Base-by-base conservation (phyloP, 176 grass and related monocot species). In the Zoysia japonica region DNA sequence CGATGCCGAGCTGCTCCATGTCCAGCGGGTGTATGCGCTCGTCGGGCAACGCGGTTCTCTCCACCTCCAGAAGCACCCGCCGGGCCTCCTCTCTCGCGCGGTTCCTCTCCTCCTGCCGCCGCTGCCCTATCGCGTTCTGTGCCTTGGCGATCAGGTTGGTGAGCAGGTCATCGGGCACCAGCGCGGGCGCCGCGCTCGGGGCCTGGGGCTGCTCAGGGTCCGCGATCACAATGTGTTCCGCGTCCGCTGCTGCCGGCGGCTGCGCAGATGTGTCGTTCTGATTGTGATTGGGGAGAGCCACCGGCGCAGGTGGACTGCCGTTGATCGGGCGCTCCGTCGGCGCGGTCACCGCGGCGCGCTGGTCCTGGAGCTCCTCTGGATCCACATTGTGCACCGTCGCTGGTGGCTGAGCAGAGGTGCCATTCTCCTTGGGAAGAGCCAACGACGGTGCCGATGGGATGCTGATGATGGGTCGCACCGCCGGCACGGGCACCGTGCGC, bases 1-100 rank as follows among this genome's bases (percentile, higher is more conserved):
- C 1, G 74, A 88, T 20, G 7, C 86, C 86, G 9, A 88, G 81
- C 70, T 9, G 4, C 76, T 55, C 44, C 86, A 88, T 74, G 47
- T 84, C 70, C 70, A 3, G 16, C 1, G 81, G 81, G 70, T 75
- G 81, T 46, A 88, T 45, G 46, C 53, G 64, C 40, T 84, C 28
- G 55, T 67, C 45, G 7, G 54, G 28, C 47, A n/a, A 6, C 16
- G 47, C 81, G 40, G 55, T 44, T 64, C 28, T 54, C 81, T 84
- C 64, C 39, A 47, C 2, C 63, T 88, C 41, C 3, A 64, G 20
- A 13, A 88, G 14, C 9, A 11, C 40, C 41, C 8, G 76, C 0
- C 77, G 81, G 2, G 81, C 75, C 16, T 75, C 62, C 62, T 59
- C 61, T 39, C 63, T 79, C 63, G 71, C 67, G 40, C 49, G 40